phyloP scores from a whole-genome alignment of 129 eudicot species.

The Tanacetum coccineum region DNA sequence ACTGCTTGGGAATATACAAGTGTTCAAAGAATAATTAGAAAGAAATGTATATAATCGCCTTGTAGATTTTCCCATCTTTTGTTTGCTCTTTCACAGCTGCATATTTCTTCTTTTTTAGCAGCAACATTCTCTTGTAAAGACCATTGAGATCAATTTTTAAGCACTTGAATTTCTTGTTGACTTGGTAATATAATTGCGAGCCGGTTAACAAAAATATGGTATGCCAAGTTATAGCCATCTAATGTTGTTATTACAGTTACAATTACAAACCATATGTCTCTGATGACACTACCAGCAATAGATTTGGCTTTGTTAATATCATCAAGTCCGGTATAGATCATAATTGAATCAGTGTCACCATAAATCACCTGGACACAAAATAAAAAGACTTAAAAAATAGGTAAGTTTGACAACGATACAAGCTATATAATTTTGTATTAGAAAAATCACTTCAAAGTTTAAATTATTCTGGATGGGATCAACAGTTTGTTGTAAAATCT shows the following conservation, averaged over 20 bases:
- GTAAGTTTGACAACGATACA: background rate
- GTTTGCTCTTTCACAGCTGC: conserved; percentile 95
- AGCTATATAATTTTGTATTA: background rate
- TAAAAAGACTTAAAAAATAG: conserved; percentile 17
- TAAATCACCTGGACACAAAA: conserved; percentile 68
- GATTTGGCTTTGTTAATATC: conserved; percentile 77
- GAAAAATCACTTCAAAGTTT: conserved; percentile 68
- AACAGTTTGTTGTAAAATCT: conserved; percentile 93
- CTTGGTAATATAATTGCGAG: conserved; percentile 30
- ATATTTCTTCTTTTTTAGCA: conserved; percentile 97
- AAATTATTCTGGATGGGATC: conserved; percentile 85
- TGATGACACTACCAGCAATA: conserved; percentile 85
- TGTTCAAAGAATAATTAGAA: background rate
- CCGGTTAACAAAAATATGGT: background rate
- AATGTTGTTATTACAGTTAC: background rate
- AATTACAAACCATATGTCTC: conserved; percentile 67
- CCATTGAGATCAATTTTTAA: conserved; percentile 99
- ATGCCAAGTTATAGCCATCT: background rate
- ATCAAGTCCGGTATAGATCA: conserved; percentile 95
- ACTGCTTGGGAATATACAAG: background rate
- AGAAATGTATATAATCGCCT: conserved; percentile 45
- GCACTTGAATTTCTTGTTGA: conserved; percentile 85
- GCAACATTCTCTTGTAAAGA: conserved; percentile 93
- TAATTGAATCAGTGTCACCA: conserved; percentile 99
- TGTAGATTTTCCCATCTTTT: conserved; percentile 62